Evolutionary conservation across 495 filamentous ascomycete genomes (phyloP), one percentile per base, ranked within the genome.

Genomic region (Cercophora samala): DNA sequence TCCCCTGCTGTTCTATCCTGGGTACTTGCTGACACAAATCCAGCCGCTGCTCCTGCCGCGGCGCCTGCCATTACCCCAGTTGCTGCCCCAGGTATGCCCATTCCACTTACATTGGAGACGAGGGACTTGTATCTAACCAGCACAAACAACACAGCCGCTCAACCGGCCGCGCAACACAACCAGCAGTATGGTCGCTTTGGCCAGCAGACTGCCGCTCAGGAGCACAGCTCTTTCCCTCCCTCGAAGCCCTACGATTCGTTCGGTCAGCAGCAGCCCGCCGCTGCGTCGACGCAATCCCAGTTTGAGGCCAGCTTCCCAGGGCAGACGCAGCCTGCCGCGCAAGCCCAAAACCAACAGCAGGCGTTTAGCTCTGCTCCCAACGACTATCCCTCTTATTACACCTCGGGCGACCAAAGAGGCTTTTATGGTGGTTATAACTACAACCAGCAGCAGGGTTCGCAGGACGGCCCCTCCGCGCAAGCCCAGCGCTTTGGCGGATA

Each of bases 211-310:
- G 77, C 83, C 53, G 75, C 81, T 55, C 85, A 86, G 63, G 90
- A 92, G 58, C 74, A 79, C 53, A 74, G 90, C 8, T 75, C 91
- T 15, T 78, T 76, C 68, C 79, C 83, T 19, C 78, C 84, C 11
- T 91, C 92, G 73, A 98, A 98, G 78, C 84, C 88, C 21, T 97
- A 92, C 77, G 94, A 99, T 72, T 84, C 90, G 2, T 99, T 96
- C 78, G 86, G 83, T 61, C 64, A 52, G 24, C 75, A 79, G 70
- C 75, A 79, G 70, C 63, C 80, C 68, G 58, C 84, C 77, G 72
- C 77, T 65, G 65, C 84, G 69, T 74, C 79, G 32, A 64, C 78
- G 6, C 76, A 81, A 64, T 82, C 73, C 66, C 79, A 85, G 63
- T 77, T 73, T 55, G 75, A 77, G 61, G 64, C 60, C 26, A 78